These are phyloP conservation scores for Nectriaceae sp. DNA, from an alignment of 2,329 filamentous ascomycete species.

Conservation along the genomic window DNA sequence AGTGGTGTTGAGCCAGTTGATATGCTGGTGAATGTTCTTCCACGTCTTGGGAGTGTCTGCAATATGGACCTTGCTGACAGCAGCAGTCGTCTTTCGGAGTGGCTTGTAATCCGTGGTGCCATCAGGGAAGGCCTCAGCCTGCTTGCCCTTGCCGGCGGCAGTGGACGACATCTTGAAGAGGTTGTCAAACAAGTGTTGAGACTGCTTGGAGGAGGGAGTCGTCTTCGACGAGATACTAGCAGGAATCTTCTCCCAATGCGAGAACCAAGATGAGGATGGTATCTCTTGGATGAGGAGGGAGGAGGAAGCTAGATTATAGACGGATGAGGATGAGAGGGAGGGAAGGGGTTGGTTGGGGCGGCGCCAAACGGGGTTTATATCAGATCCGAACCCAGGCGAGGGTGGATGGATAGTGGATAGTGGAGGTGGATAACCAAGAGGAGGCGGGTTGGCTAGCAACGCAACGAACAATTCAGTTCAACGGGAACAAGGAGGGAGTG, in stretches of 20 bases:
- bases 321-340: slow-evolving; percentile 15
- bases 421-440: neutral
- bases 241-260: slow-evolving; percentile 17
- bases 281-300: slow-evolving; percentile 15
- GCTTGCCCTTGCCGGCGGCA: slow-evolving; percentile 35
- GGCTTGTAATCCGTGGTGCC: slow-evolving; percentile 59
- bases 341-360: slow-evolving; percentile 25
- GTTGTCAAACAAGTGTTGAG: neutral
- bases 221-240: neutral
- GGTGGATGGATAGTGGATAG: slow-evolving; percentile 11
- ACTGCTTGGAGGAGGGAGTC: neutral
- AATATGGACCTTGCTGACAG: slow-evolving; percentile 71
- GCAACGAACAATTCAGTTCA: too few species aligned
- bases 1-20: slow-evolving; percentile 89
- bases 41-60: slow-evolving; percentile 78
- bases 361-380: slow-evolving; percentile 32
- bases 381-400: slow-evolving; percentile 16
- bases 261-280: slow-evolving; percentile 19
- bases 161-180: slow-evolving; percentile 41
- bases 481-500: too few species aligned
- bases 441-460: neutral
- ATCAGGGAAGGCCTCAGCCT: slow-evolving; percentile 49
- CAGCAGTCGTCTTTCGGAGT: slow-evolving; percentile 40
- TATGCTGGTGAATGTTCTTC: slow-evolving; percentile 86
- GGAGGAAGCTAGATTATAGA: slow-evolving; percentile 7